A percentile compares a stretch with the other conserved stretches of the same genome.
Evolutionary conservation across 257 asterid species (phyloP).

Genomic region (Solanum tacnaense): DNA sequence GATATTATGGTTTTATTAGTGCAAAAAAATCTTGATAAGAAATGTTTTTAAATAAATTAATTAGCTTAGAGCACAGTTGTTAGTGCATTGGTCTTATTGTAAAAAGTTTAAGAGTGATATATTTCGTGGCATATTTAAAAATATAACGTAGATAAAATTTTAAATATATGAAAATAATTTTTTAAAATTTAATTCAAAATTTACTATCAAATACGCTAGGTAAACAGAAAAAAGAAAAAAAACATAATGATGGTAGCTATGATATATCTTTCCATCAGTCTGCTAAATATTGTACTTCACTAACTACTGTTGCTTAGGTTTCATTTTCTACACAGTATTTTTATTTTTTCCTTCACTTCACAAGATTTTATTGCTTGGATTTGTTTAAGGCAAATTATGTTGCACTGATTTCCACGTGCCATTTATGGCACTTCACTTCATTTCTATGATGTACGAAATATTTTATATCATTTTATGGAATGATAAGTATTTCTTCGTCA

Average conservation of each 20-base stretch:
- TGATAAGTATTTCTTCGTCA: no score
- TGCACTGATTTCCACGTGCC: constrained; percentile 44
- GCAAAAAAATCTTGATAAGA: not conserved
- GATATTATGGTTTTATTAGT: no score
- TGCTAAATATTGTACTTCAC: not conserved
- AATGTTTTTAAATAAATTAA: no score
- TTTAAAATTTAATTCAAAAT: not conserved
- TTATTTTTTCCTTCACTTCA: not conserved
- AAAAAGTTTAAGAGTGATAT: no score
- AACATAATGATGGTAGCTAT: not conserved
- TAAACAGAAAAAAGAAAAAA: not conserved
- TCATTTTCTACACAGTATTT: not conserved
- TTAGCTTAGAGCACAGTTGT: not conserved
- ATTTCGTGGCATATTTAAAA: no score
- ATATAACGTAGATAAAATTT: no score
- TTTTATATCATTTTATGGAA: no score
- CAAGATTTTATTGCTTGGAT: not conserved
- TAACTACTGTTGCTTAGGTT: not conserved
- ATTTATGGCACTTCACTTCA: not conserved
- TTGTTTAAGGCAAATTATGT: not conserved
- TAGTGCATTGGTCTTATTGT: not conserved
- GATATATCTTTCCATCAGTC: not conserved
- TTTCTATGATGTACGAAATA: no score
- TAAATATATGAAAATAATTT: no score
- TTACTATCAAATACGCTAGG: not conserved